Percentiles rank a stretch among this genome's conserved stretches.
These are phyloP conservation scores for Rhizoctonia solani DNA, from an alignment of 1,284 basidiomycete species.

Conservation along the genomic window DNA sequence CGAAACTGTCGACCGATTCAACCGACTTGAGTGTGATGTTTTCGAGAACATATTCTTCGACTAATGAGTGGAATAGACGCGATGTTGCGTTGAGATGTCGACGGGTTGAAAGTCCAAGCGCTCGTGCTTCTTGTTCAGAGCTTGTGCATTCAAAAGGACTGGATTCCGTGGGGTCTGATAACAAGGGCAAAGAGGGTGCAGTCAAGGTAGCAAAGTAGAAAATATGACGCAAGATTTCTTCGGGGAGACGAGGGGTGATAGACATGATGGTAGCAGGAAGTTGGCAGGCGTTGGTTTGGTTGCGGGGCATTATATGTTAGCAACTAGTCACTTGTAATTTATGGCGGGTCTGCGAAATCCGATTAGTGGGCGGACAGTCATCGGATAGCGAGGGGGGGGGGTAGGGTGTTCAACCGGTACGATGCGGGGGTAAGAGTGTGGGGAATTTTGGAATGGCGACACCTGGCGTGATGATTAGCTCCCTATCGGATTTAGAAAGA, in stretches of 20 bases:
- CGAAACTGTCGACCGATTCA: constrained; percentile 20
- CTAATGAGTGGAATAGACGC: constrained; percentile 1
- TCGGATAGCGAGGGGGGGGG: constrained; percentile 18
- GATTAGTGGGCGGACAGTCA: neutral
- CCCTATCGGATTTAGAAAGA: no score
- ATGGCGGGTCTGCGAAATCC: constrained; percentile 9
- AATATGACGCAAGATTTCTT: constrained; percentile 16
- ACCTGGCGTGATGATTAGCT: no score
- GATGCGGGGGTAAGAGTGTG: neutral
- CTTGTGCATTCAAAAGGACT: constrained; percentile 6
- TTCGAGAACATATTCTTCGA: constrained; percentile 2
- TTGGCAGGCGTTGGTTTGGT: neutral
- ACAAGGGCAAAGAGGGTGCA: no score
- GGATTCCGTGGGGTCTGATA: neutral
- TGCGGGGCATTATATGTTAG: neutral
- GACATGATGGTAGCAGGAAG: no score
- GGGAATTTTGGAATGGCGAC: neutral
- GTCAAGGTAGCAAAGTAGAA: constrained; percentile 22
- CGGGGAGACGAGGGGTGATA: neutral
- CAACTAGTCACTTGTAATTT: neutral
- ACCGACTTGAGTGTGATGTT: constrained; percentile 16
- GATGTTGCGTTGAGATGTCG: constrained; percentile 19
- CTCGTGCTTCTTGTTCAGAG: neutral
- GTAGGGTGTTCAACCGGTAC: neutral
- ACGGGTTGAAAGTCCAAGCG: constrained; percentile 14